Conservation (phyloP, 1,284 basidiomycete species). For the Xerocomus nothofagi region DNA sequence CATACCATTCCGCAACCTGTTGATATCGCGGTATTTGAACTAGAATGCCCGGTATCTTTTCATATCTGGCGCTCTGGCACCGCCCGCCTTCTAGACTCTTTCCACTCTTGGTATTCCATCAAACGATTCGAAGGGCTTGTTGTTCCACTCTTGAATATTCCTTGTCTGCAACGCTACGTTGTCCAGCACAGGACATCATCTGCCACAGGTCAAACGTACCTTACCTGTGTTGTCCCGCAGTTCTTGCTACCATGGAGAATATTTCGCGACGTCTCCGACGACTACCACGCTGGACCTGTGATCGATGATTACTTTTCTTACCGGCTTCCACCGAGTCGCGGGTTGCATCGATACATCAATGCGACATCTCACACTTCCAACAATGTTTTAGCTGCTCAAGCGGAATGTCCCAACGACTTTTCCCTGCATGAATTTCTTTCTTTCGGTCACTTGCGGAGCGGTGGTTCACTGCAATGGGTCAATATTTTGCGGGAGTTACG, state of each 20-base stretch:
- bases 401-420: constrained; percentile 36
- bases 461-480: constrained; percentile 46
- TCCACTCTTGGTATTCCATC: not conserved
- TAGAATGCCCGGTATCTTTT: constrained; percentile 39
- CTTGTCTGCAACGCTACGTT: not conserved
- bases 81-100: not conserved
- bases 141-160: not conserved
- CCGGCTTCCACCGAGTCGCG: constrained; percentile 27
- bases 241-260: too few relatives aligned
- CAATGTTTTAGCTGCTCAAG: constrained; percentile 40
- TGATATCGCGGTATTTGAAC: constrained; percentile 45
- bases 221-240: not conserved
- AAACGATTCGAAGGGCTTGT: too few relatives aligned
- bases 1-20: too few relatives aligned
- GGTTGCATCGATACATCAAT: constrained; percentile 37
- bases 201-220: not conserved
- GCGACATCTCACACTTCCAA: constrained; percentile 41
- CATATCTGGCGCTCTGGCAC: constrained; percentile 8
- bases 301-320: constrained; percentile 33
- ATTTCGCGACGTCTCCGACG: too few relatives aligned
- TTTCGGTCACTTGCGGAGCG: constrained; percentile 44
- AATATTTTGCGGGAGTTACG: constrained; percentile 47
- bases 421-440: constrained; percentile 44
- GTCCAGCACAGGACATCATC: not conserved
- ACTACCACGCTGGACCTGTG: constrained; percentile 12